Base-by-base conservation (phyloP, 148 eudicot species). In the Chenopodium suecicum region DNA sequence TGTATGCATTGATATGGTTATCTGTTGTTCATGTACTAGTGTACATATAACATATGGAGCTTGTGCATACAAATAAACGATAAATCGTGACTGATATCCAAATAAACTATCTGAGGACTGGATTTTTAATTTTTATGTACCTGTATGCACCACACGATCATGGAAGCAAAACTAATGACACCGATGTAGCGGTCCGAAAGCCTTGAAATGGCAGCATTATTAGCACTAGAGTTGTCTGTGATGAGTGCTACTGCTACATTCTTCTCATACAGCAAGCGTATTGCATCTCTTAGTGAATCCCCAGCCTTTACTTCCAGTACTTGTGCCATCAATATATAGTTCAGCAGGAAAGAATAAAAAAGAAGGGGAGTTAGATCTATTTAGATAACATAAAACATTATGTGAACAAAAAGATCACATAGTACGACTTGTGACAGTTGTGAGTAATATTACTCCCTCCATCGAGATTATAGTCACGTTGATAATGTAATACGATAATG, bases 141-240 rank as follows among this genome's bases (percentile, higher is more conserved):
- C 90, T 85, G 74, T 31, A 89, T 79, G 72, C 85, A 88, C 92
- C 92, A 90, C 13, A 90, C 89, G 63, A 83, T 60, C 88, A 86
- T 84, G 41, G 80, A 86, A 56, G 83, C 65, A 73, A 88, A 79
- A 77, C 79, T 79, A 47, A 88, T 80, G 78, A 86, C 77, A 22
- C 89, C 90, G 4, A 88, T 83, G 60, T 84, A 83, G 25, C 62
- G 81, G 23, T 86, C 87, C 4, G 72, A 48, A 72, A 76, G 60
- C 70, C 78, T 82, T 46, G 56, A 14, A 22, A 69, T 47, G 72
- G 82, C 50, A 17, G 37, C 67, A 17, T 47, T 73, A 29, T 41
- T 74, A 70, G 64, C 58, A 22, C 79, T 81, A 22, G 62, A 29
- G 50, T 62, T 31, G 81, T 50, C 87, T 12, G 71, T 75, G 27